A percentile compares a stretch with the other conserved stretches of the same genome.
Evolutionary conservation across 1,284 basidiomycete genomes (phyloP).

Genomic region (Rhodofomes roseus): DNA sequence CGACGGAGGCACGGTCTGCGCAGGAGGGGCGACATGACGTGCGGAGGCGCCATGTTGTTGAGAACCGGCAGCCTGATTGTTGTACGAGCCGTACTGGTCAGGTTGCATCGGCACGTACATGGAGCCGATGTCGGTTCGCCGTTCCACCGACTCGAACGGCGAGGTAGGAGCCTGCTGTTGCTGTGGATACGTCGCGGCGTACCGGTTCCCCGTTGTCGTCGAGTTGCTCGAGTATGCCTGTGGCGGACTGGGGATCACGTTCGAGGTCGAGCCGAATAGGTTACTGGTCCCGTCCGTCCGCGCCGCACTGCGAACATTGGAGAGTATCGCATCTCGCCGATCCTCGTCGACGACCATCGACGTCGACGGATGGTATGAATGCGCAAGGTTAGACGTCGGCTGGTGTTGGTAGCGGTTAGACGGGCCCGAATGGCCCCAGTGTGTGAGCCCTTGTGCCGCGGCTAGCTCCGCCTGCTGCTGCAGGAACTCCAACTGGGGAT

Average conservation of each 20-base stretch:
- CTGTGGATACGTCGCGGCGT: conserved; percentile 47
- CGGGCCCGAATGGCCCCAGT: conserved; percentile 40
- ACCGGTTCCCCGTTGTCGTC: conserved; percentile 53
- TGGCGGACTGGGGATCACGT: conserved; percentile 67
- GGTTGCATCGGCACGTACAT: conserved; percentile 78
- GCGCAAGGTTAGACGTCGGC: conserved; percentile 65
- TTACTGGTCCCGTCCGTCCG: conserved; percentile 39
- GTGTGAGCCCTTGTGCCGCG: conserved; percentile 52
- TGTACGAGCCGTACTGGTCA: conserved; percentile 65
- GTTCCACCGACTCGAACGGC: conserved; percentile 57
- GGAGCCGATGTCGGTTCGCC: conserved; percentile 60
- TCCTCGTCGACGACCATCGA: conserved; percentile 63
- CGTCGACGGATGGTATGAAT: conserved; percentile 52
- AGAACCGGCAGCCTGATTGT: conserved; percentile 27
- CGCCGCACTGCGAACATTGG: conserved; percentile 69
- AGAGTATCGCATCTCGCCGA: conserved; percentile 67
- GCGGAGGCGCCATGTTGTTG: conserved; percentile 22
- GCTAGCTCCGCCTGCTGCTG: conserved; percentile 91
- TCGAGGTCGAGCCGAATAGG: conserved; percentile 42
- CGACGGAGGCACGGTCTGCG: conserved; percentile 51
- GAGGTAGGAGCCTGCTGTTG: conserved; percentile 36
- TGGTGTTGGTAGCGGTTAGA: conserved; percentile 40
- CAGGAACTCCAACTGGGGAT: conserved; percentile 84
- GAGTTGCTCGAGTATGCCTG: conserved; percentile 58
- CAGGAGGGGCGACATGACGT: conserved; percentile 45